Evolutionary conservation across 805 yeast genomes (phyloP).

Genomic region (Phaffomyces thermotolerans): DNA sequence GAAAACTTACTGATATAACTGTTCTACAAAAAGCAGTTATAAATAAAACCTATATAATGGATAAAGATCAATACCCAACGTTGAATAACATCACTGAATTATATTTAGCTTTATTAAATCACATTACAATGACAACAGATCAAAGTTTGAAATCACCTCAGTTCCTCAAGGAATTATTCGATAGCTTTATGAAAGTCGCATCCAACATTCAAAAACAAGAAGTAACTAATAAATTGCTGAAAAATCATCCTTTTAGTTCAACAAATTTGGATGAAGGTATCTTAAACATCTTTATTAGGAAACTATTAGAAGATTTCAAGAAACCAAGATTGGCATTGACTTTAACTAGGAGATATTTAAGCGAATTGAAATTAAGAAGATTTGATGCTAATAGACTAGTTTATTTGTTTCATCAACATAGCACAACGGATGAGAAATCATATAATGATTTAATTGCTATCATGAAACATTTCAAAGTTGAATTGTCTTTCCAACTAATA

Average conservation of each 20-base stretch:
- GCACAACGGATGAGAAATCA: background rate
- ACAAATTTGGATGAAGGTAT: slow-evolving; percentile 14
- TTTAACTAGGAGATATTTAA: slow-evolving; percentile 12
- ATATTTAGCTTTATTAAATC: slow-evolving; percentile 11
- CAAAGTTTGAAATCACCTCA: background rate
- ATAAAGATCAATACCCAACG: slow-evolving; percentile 7
- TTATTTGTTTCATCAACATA: slow-evolving; percentile 3
- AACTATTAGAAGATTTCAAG: slow-evolving; percentile 2
- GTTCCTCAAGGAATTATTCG: background rate
- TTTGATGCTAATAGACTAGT: slow-evolving; percentile 6
- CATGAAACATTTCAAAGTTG: slow-evolving; percentile 3
- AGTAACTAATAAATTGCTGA: background rate
- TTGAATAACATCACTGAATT: slow-evolving; percentile 12
- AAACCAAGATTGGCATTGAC: slow-evolving; percentile 12
- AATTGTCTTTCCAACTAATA: slow-evolving; percentile 4
- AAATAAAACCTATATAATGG: slow-evolving; percentile 7
- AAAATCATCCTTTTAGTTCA: slow-evolving; percentile 10
- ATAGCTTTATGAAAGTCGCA: background rate
- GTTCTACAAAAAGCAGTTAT: slow-evolving; percentile 3
- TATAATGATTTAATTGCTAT: slow-evolving; percentile 2
- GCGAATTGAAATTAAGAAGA: background rate
- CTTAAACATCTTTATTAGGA: slow-evolving; percentile 12
- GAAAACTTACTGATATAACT: background rate
- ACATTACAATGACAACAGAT: slow-evolving; percentile 4
- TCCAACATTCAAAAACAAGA: background rate